Evolutionary conservation across 495 filamentous ascomycete genomes (phyloP), one percentile per base, ranked within the genome.

Genomic region (Daldinia caldariorum): DNA sequence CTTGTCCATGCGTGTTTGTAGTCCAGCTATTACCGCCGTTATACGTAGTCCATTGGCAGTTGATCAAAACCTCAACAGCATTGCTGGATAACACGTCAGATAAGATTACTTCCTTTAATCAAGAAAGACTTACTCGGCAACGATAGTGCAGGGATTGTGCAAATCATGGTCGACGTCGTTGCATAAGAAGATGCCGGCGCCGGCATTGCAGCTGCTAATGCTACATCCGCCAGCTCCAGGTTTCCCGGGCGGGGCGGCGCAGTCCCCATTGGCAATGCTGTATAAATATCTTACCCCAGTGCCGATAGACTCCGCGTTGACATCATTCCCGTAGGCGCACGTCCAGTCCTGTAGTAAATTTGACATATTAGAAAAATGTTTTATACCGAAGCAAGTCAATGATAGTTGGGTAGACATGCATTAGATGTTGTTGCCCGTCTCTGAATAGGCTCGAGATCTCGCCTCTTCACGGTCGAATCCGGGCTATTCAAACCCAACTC

Each of bases 251-350:
- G 69, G 69, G 10, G 69, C 69, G 9, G 66, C 57, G 38, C 69
- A 72, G 29, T 68, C 69, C 20, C 45, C 69, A 22, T 72, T 72
- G 14, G 59, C 69, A 45, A 72, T 72, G 64, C 69, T 68, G 59
- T 72, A 72, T 9, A 72, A 47, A 50, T 72, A 72, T 39, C 66
- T 68, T 0, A 72, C 41, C 1, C 61, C 69, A 6, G 7, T 58
- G 38, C 63, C 69, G 35, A 72, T 50, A 14, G 69, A 67, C 45
- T 63, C 58, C 2, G 64, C 69, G 35, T 49, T 59, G 53, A 72
- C 59, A 34, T 69, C 41, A 20, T 63, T 72, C 0, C 69, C 69
- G 8, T 72, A 72, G n/a, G 39, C 47, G 29, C 69, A 72, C 12
- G 69, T 72, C 47, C 51, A 72, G 60, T 72, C 69, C 69, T 72